These are phyloP conservation scores for Taphrina wiesneri DNA, from an alignment of 1,139 yeast genomes.

Conservation along the genomic window DNA sequence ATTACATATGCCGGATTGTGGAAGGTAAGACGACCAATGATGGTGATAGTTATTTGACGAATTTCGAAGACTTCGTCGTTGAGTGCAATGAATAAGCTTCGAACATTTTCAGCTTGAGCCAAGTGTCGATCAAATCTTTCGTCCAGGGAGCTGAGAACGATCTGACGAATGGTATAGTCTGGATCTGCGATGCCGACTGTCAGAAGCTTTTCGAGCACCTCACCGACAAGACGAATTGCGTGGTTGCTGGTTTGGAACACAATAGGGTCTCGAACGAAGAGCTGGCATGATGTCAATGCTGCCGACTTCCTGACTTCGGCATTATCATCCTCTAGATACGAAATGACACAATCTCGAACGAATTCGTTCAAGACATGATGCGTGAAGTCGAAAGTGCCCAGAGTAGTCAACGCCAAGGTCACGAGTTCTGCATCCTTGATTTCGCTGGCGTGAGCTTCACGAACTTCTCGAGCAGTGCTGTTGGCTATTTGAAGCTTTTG, in stretches of 20 bases:
- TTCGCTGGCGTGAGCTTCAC: conserved; percentile 61
- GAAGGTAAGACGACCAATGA: conserved; percentile 79
- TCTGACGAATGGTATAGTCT: conserved; percentile 74
- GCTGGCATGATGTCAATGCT: conserved; percentile 75
- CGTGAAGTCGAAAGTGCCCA: conserved; percentile 72
- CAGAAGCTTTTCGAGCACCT: conserved; percentile 75
- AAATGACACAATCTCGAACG: conserved; percentile 77
- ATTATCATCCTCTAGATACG: conserved; percentile 77
- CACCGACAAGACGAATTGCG: conserved; percentile 80
- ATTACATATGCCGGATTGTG: conserved; percentile 95
- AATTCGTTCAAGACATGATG: conserved; percentile 75
- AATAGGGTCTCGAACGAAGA: conserved; percentile 80
- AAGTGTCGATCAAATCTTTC: conserved; percentile 83
- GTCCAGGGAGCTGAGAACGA: conserved; percentile 72
- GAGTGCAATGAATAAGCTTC: conserved; percentile 79
- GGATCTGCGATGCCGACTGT: conserved; percentile 92
- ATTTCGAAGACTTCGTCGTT: conserved; percentile 88
- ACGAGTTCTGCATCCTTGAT: conserved; percentile 56
- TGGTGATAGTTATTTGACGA: conserved; percentile 72
- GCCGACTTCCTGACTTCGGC: conserved; percentile 81
- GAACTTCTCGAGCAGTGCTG: conserved; percentile 69
- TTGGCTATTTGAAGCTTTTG: conserved; percentile 59
- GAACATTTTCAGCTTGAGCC: conserved; percentile 88
- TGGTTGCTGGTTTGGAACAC: conserved; percentile 82
- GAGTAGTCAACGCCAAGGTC: conserved; percentile 68